Conservation (phyloP, 495 filamentous ascomycete species). For the Talaromyces borbonicus region DNA sequence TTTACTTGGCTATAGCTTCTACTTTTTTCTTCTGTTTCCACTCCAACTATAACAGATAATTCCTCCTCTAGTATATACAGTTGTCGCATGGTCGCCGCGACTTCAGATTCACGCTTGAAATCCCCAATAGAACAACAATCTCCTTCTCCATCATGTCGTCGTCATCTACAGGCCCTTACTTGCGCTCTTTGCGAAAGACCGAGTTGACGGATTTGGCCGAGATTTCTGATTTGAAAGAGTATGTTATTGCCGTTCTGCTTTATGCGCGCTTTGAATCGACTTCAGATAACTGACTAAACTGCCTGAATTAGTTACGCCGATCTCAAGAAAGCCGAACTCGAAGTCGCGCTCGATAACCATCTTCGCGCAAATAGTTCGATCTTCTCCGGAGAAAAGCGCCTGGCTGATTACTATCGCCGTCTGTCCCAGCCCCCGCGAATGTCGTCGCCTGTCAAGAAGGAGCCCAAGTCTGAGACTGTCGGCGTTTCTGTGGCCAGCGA, state of each 20-base stretch:
- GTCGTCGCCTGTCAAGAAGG: slow-evolving; percentile 68
- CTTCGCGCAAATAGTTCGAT: slow-evolving; percentile 54
- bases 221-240: slow-evolving; percentile 64
- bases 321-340: slow-evolving; percentile 74
- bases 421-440: slow-evolving; percentile 36
- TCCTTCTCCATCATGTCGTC: slow-evolving; percentile 49
- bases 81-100: slow-evolving; percentile 40
- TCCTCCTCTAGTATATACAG: slow-evolving; percentile 11
- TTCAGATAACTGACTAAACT: too few species aligned
- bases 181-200: slow-evolving; percentile 74
- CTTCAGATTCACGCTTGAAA: slow-evolving; percentile 14
- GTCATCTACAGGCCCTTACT: slow-evolving; percentile 48
- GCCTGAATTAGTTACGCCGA: slow-evolving; percentile 66
- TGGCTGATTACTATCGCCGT: slow-evolving; percentile 70
- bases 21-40: slow-evolving; percentile 15
- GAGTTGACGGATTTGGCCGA: slow-evolving; percentile 70
- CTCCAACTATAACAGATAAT: slow-evolving; percentile 1
- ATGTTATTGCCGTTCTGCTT: too few species aligned
- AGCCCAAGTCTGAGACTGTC: slow-evolving; percentile 25
- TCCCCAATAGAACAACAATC: neutral
- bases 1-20: too few species aligned
- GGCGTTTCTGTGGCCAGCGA: slow-evolving; percentile 12
- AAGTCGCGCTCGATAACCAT: slow-evolving; percentile 62
- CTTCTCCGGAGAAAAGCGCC: slow-evolving; percentile 50
- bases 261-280: slow-evolving; percentile 7